phyloP scores from a whole-genome alignment of 2,329 filamentous ascomycete genomes.

The Microsporum canis region DNA sequence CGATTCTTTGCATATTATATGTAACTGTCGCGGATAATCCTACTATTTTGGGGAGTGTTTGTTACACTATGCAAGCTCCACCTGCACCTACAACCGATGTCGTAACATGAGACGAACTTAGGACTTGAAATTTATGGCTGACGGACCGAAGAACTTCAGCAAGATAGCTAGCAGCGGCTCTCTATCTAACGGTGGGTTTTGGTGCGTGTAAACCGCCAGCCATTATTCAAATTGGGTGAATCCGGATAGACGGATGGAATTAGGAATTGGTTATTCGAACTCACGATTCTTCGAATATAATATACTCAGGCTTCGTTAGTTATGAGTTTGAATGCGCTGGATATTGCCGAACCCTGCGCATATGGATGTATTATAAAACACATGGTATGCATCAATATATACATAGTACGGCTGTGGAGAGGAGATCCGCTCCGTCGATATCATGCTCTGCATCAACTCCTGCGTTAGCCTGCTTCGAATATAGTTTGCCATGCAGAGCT shows the following conservation, averaged over 20 bases:
- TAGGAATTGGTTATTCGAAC: not conserved
- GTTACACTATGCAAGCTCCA: not conserved
- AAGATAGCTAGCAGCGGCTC: too few species aligned
- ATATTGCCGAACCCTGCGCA: not conserved
- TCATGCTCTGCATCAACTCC: conserved; percentile 1
- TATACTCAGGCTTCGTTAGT: not conserved
- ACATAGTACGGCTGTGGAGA: not conserved
- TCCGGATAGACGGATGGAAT: not conserved
- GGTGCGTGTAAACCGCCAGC: not conserved
- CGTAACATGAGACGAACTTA: not conserved
- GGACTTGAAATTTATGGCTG: not conserved
- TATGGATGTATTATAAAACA: not conserved
- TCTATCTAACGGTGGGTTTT: not conserved
- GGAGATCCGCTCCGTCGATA: not conserved
- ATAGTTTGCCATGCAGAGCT: not conserved
- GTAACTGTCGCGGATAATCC: not conserved
- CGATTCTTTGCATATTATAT: not conserved
- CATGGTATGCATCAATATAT: not conserved
- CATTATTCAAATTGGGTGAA: not conserved
- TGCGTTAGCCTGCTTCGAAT: not conserved
- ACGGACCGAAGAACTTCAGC: not conserved
- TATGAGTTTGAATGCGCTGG: not conserved
- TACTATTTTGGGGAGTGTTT: not conserved
- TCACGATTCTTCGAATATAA: not conserved
- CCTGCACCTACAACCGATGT: not conserved